Evolutionary conservation across 139 green algal genomes (phyloP), one percentile per base, ranked within the genome.

Genomic region (Deuterostichococcus epilithicus): DNA sequence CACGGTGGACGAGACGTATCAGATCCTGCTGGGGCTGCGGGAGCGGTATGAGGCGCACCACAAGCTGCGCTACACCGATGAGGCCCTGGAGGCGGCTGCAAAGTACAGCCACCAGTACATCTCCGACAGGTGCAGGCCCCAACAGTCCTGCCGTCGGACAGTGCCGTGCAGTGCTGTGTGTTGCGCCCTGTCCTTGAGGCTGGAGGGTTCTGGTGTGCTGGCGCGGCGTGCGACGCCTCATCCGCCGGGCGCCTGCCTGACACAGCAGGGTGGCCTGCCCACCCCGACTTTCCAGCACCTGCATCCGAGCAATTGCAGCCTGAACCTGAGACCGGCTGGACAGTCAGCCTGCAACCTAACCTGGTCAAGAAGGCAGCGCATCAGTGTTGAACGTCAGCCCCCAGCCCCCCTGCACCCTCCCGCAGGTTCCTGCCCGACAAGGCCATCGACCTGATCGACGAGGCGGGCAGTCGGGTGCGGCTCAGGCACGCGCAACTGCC

Each of bases 381-480:
- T n/a, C n/a, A n/a, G n/a, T n/a, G n/a, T n/a, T n/a, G n/a, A n/a
- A n/a, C n/a, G n/a, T n/a, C n/a, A n/a, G n/a, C n/a, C n/a, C n/a
- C n/a, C n/a, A n/a, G n/a, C n/a, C n/a, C n/a, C n/a, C n/a, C n/a
- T n/a, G n/a, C n/a, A n/a, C n/a, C n/a, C n/a, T n/a, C n/a, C 52
- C 28, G 52, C 52, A 63, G 52, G 28, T 93, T 92, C 87, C 81
- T 91, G 82, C 89, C 89, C 34, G 89, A 94, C 79, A 94, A 94
- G 85, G 96, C 96, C 59, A 99, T 99, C 80, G 95, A 99, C 80
- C 88, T 99, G 73, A 99, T 99, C 76, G 96, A 99, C 76, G 96
- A 99, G 91, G 96, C 96, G 18, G 96, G 96, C 67, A 97, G 90
- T 0, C 87, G 96, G 58, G 96, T 99, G 78, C 92, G 96, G 37